These are phyloP conservation scores for Colletotrichum chrysophilum DNA, from an alignment of 2,329 filamentous ascomycete species.

Conservation along the genomic window DNA sequence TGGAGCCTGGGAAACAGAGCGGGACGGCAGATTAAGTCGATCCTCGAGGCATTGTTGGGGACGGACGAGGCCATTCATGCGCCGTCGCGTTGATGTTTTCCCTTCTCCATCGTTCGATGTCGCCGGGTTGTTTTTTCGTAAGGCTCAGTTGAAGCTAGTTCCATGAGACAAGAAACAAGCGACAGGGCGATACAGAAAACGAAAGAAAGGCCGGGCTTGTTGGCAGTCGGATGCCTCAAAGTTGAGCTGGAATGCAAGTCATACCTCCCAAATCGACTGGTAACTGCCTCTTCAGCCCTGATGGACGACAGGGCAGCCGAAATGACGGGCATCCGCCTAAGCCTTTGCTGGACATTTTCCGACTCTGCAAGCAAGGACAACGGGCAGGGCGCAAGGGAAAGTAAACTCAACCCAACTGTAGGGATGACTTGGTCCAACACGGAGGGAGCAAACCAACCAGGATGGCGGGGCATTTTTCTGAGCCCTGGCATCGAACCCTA, in stretches of 20 bases:
- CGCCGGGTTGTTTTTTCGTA: not conserved
- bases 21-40: not conserved
- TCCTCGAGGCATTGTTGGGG: not conserved
- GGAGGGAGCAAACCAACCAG: not conserved
- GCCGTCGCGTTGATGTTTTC: not conserved
- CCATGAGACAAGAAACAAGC: not conserved
- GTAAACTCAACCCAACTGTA: not conserved
- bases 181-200: not conserved
- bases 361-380: not conserved
- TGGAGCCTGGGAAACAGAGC: not conserved
- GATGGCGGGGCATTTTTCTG: not conserved
- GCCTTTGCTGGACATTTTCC: not conserved
- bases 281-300: not conserved
- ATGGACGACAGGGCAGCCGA: not conserved
- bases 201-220: not conserved
- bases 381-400: not conserved
- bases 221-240: not conserved
- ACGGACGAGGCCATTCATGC: not conserved
- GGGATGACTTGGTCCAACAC: not conserved
- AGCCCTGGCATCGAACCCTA: not conserved
- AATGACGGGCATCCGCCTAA: not conserved
- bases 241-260: not conserved
- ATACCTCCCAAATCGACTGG: not conserved
- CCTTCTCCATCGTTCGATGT: not conserved
- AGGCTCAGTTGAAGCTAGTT: conserved; percentile 4